phyloP scores from a whole-genome alignment of 371 early-diverging fungal species.

The Umbelopsis sp. region DNA sequence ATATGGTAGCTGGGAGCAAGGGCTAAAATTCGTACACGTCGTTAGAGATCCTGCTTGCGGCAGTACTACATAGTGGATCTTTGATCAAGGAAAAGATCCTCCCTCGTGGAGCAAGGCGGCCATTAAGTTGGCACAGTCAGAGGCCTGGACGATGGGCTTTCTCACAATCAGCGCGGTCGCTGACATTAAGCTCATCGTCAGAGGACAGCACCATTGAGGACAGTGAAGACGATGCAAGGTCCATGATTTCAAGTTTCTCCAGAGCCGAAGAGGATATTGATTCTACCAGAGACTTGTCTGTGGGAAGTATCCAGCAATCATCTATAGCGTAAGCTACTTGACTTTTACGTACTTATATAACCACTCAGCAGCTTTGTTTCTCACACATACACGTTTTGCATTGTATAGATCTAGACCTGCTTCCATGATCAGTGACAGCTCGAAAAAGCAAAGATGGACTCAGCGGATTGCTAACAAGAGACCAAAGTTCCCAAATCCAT shows the following conservation, averaged over 20 bases:
- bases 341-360: not conserved
- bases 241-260: constrained; percentile 17
- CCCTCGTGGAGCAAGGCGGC: not conserved
- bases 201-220: constrained; percentile 5
- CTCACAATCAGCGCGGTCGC: constrained; percentile 17
- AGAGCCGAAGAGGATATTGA: constrained; percentile 5
- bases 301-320: not conserved
- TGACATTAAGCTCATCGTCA: constrained; percentile 1
- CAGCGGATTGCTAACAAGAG: constrained; percentile 18
- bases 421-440: constrained; percentile 7
- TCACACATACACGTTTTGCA: constrained; percentile 16
- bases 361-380: no score
- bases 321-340: not conserved
- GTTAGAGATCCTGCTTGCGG: constrained; percentile 16
- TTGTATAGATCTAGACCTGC: constrained; percentile 22
- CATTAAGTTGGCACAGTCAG: constrained; percentile 12
- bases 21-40: not conserved
- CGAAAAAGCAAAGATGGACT: constrained; percentile 21
- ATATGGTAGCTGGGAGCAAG: not conserved
- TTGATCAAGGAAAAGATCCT: constrained; percentile 22
- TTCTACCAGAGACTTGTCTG: not conserved
- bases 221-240: constrained; percentile 12
- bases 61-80: constrained; percentile 20
- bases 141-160: constrained; percentile 10
- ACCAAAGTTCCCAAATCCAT: constrained; percentile 20